Conservation (phyloP, 257 asterid species). For the Echium plantagineum region DNA sequence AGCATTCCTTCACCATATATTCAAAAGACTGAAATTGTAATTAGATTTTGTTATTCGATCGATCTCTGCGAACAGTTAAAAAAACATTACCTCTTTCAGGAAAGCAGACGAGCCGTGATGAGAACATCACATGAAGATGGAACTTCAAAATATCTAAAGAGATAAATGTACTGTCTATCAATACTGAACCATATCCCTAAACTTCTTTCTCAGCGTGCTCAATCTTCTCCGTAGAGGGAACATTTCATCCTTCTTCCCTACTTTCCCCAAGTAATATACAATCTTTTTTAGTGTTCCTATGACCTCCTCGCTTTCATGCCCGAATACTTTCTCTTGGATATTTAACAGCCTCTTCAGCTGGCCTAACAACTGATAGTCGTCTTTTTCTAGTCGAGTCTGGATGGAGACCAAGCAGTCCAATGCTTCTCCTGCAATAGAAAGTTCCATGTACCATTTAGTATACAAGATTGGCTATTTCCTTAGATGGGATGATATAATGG, state of each 20-base stretch:
- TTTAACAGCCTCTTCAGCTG: conserved; percentile 64
- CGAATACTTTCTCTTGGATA: conserved; percentile 73
- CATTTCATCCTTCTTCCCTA: conserved; percentile 61
- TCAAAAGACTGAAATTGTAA: too few species aligned
- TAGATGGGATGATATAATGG: too few species aligned
- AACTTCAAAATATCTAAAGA: too few species aligned
- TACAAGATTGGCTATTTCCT: background rate
- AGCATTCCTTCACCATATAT: too few species aligned
- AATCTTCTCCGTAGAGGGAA: conserved; percentile 59
- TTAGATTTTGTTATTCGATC: too few species aligned
- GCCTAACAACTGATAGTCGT: conserved; percentile 40
- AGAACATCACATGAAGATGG: too few species aligned
- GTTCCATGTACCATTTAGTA: background rate
- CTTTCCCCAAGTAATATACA: conserved; percentile 49
- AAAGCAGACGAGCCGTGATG: too few species aligned
- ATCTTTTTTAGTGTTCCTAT: conserved; percentile 66
- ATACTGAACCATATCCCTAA: conserved; percentile 32
- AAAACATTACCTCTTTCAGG: too few species aligned
- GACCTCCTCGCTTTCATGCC: conserved; percentile 60
- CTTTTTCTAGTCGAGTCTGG: conserved; percentile 50
- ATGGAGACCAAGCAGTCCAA: conserved; percentile 88
- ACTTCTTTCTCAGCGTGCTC: conserved; percentile 43
- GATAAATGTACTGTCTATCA: conserved; percentile 3
- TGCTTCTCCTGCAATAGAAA: conserved; percentile 64
- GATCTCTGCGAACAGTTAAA: too few species aligned